These are phyloP conservation scores for Pseudevernia furfuracea DNA, from an alignment of 495 filamentous ascomycete genomes.

Conservation along the genomic window DNA sequence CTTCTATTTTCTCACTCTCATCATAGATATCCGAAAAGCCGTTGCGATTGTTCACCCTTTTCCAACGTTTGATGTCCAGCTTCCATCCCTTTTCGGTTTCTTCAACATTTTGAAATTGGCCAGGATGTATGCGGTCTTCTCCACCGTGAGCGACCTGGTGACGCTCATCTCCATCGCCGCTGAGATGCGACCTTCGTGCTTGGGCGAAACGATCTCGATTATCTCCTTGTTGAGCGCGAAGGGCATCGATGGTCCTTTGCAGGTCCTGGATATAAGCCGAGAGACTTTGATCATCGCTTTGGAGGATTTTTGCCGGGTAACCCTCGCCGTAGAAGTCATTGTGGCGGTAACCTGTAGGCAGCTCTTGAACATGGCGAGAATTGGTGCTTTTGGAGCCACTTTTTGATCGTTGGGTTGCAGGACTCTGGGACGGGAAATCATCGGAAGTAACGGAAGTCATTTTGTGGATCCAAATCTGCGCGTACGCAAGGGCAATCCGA, in stretches of 20 bases:
- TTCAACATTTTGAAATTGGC: background rate
- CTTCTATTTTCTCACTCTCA: constrained; percentile 23
- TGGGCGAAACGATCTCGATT: constrained; percentile 4
- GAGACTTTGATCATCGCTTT: background rate
- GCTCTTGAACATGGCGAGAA: background rate
- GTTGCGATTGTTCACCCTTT: constrained; percentile 17
- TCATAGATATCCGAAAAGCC: constrained; percentile 21
- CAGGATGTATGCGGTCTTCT: constrained; percentile 1
- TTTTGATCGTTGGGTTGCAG: constrained; percentile 1
- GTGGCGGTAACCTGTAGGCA: background rate
- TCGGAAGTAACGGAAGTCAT: constrained; percentile 15
- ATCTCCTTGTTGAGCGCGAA: constrained; percentile 7
- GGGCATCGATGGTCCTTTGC: constrained; percentile 5
- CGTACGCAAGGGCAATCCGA: background rate
- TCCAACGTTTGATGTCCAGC: constrained; percentile 21
- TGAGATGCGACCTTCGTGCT: background rate
- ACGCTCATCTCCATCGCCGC: constrained; percentile 9
- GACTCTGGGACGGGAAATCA: background rate
- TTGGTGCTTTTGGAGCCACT: constrained; percentile 2
- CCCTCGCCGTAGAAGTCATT: background rate
- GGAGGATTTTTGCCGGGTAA: background rate
- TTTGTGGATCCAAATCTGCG: background rate
- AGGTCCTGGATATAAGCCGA: constrained; percentile 14
- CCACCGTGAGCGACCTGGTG: background rate
- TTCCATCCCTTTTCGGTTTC: constrained; percentile 17